phyloP scores from a whole-genome alignment of 495 filamentous ascomycete species.

The Chaetomium fimeti region DNA sequence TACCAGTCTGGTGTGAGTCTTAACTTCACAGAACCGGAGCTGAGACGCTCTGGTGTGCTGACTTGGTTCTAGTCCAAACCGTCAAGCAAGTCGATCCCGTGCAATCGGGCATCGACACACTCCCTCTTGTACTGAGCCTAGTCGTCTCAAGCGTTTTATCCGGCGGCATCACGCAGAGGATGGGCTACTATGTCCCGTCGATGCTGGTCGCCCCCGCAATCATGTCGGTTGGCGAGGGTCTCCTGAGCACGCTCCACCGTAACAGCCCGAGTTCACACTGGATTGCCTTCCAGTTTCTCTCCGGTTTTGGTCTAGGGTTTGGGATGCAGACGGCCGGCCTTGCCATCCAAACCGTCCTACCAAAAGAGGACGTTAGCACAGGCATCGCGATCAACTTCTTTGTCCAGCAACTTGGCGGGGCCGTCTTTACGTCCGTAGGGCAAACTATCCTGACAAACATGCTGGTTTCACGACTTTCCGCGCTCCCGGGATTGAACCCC shows the following conservation, averaged over 20 bases:
- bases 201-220: slow-evolving; percentile 58
- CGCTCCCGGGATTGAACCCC: slow-evolving; percentile 49
- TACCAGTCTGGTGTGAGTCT: slow-evolving; percentile 74
- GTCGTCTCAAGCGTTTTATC: slow-evolving; percentile 50
- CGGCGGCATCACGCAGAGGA: slow-evolving; percentile 52
- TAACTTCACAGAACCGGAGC: neutral
- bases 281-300: slow-evolving; percentile 73
- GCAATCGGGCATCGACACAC: slow-evolving; percentile 59
- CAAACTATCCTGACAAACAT: slow-evolving; percentile 63
- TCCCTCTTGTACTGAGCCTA: slow-evolving; percentile 56
- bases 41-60: slow-evolving; percentile 25
- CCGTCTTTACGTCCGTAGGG: slow-evolving; percentile 63
- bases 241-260: slow-evolving; percentile 63
- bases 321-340: slow-evolving; percentile 69
- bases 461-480: slow-evolving; percentile 49
- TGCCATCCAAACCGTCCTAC: slow-evolving; percentile 62
- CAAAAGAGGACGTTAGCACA: slow-evolving; percentile 56
- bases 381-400: slow-evolving; percentile 67
- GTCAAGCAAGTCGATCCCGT: slow-evolving; percentile 58
- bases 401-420: slow-evolving; percentile 63
- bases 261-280: slow-evolving; percentile 56
- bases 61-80: slow-evolving; percentile 65
- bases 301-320: slow-evolving; percentile 66
- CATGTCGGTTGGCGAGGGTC: slow-evolving; percentile 64
- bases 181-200: slow-evolving; percentile 70